Conservation (phyloP, 2,329 filamentous ascomycete genomes). For the Pseudogymnoascus sp. region DNA sequence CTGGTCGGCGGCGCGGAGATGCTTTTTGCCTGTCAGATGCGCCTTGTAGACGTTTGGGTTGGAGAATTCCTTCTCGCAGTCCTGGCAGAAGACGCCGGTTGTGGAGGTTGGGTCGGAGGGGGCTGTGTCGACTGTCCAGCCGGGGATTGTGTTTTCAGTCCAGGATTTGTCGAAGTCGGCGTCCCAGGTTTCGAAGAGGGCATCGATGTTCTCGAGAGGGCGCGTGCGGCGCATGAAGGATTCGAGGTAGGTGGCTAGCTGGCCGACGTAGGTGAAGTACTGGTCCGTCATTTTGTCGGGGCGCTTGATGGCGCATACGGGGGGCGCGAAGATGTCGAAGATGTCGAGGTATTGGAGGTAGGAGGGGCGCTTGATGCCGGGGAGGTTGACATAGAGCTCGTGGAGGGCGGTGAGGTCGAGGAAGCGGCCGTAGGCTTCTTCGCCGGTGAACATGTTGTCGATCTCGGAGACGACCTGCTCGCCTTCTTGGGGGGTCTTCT, state of each 20-base stretch:
- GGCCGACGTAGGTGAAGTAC: constrained; percentile 84
- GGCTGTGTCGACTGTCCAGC: constrained; percentile 59
- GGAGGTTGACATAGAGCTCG: constrained; percentile 84
- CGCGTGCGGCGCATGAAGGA: constrained; percentile 77
- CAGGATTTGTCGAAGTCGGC: constrained; percentile 78
- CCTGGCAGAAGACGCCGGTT: constrained; percentile 78
- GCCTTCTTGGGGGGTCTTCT: constrained; percentile 56
- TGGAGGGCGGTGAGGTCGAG: constrained; percentile 81
- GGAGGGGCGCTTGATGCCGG: constrained; percentile 72
- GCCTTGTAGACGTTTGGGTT: constrained; percentile 91
- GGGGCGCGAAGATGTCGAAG: constrained; percentile 79
- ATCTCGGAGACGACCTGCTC: constrained; percentile 61
- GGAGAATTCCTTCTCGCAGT: constrained; percentile 91
- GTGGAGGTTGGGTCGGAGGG: constrained; percentile 27
- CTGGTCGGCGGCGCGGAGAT: constrained; percentile 72
- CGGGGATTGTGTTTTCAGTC: constrained; percentile 70
- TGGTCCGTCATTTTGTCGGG: constrained; percentile 83
- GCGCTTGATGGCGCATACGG: constrained; percentile 66
- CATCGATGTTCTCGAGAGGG: constrained; percentile 79
- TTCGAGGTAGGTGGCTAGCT: constrained; percentile 77
- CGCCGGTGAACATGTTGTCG: constrained; percentile 89
- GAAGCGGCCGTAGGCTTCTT: constrained; percentile 88
- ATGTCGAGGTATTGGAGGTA: constrained; percentile 90
- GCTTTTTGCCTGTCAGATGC: constrained; percentile 86
- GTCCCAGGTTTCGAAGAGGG: constrained; percentile 68